These are phyloP conservation scores for Lasiosphaeria ovina DNA, from an alignment of 495 filamentous ascomycete species.

Conservation along the genomic window DNA sequence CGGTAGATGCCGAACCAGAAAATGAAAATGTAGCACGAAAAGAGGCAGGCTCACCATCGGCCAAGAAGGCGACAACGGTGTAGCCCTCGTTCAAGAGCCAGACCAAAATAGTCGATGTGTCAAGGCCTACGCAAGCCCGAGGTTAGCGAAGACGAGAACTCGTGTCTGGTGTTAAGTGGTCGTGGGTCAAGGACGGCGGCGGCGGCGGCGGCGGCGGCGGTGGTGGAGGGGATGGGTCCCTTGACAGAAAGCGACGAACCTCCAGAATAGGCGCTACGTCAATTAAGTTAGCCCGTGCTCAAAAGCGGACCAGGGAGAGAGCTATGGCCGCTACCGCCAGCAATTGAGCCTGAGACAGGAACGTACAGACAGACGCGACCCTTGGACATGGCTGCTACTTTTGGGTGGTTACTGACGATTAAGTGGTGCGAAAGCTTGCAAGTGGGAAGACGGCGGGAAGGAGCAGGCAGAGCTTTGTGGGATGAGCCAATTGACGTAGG, in stretches of 20 bases:
- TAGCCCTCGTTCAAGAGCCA: constrained; percentile 54
- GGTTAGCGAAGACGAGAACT: no score
- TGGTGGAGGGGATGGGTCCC: background rate
- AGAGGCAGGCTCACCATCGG: no score
- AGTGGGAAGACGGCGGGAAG: background rate
- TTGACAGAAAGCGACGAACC: constrained; percentile 24
- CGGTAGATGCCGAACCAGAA: no score
- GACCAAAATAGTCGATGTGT: constrained; percentile 57
- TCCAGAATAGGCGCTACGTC: constrained; percentile 46
- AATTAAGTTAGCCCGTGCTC: constrained; percentile 8
- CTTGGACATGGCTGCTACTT: constrained; percentile 34
- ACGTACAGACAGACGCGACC: constrained; percentile 49
- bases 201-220: background rate
- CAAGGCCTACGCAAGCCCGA: constrained; percentile 47
- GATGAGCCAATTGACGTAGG: background rate
- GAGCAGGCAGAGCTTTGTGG: background rate
- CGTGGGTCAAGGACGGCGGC: constrained; percentile 1
- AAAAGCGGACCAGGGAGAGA: background rate
- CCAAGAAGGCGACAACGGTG: constrained; percentile 30
- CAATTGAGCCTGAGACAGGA: background rate
- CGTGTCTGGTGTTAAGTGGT: background rate
- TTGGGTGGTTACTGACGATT: background rate
- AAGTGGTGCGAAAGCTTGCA: no score
- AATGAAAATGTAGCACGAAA: no score
- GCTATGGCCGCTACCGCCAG: background rate